Base-by-base conservation (phyloP, 768 basidiomycete species). In the Boletus pseudo-olivaceus region DNA sequence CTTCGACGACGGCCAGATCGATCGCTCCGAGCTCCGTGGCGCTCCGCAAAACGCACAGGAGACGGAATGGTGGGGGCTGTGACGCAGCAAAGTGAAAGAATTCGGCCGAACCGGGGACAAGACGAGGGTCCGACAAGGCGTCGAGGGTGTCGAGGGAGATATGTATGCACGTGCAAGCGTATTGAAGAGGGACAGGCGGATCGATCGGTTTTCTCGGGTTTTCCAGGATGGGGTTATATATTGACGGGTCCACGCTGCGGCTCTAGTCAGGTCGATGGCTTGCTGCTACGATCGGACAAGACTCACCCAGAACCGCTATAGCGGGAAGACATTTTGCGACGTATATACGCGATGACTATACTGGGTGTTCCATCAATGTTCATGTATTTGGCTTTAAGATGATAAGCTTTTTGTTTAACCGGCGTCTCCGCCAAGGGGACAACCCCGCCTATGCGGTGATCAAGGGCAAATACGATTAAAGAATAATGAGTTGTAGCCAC, bases 361-460 rank as follows among this genome's bases (percentile, higher is more conserved):
- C 82, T 84, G 62, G 71, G 61, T 58, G 63, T 46, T 55, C 77
- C 58, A 63, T 67, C 63, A 41, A 75, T 69, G 20, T 71, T 72
- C 76, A 83, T 78, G 58, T 85, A 87, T 61, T 80, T 82, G 26
- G 83, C 87, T 57, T 80, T 76, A 4, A 89, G 56, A 46, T 78
- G 72, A 60, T 79, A 85, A 0, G 81, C 83, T 64, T 81, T 84
- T 34, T 69, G 69, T 43, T 68, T 69, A 4, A 80, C 82, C 0
- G 73, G 73, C 30, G 78, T 65, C 37, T 81, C 76, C 2, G 82
- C 81, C 57, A 87, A 57, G 1, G 79, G 62, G n/a, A 76, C 49
- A 62, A 67, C 49, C 30, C 75, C 47, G 72, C 79, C 56, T 39
- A 51, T 71, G 33, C 64, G 77, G 54, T 84, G 78, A 64, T 88